These are phyloP conservation scores for Whalleya microplaca DNA, from an alignment of 2,329 filamentous ascomycete species.

Conservation along the genomic window DNA sequence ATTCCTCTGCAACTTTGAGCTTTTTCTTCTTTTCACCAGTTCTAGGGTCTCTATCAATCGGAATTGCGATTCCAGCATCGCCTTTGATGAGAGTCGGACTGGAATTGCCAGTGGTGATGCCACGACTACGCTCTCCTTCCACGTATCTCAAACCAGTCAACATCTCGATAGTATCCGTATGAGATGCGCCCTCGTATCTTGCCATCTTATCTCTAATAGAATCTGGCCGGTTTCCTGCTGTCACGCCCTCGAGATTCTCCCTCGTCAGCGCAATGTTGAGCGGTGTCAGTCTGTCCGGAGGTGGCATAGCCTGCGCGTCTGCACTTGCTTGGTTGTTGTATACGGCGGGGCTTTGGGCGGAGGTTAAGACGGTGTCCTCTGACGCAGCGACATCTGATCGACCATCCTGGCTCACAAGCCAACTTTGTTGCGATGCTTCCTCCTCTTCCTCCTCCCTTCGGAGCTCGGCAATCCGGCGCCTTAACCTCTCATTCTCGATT, in stretches of 20 bases:
- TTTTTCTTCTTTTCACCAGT: slow-evolving; percentile 85
- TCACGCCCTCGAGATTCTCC: slow-evolving; percentile 77
- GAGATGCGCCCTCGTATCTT: slow-evolving; percentile 74
- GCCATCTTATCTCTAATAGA: slow-evolving; percentile 86
- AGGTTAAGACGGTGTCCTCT: slow-evolving; percentile 47
- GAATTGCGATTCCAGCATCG: slow-evolving; percentile 84
- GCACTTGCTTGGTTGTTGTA: slow-evolving; percentile 46
- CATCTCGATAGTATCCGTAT: slow-evolving; percentile 90
- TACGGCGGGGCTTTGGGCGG: slow-evolving; percentile 35
- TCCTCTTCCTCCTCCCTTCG: slow-evolving; percentile 86
- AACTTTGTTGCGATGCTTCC: slow-evolving; percentile 66
- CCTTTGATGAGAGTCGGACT: slow-evolving; percentile 82
- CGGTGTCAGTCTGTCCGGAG: slow-evolving; percentile 64
- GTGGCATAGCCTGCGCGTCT: slow-evolving; percentile 58
- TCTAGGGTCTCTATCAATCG: slow-evolving; percentile 74
- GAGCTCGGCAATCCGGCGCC: slow-evolving; percentile 81
- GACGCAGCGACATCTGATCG: slow-evolving; percentile 58
- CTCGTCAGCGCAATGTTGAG: slow-evolving; percentile 73
- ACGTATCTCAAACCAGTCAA: slow-evolving; percentile 86
- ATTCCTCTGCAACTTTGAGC: slow-evolving; percentile 81
- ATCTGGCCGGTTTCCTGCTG: slow-evolving; percentile 68
- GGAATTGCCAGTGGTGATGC: slow-evolving; percentile 83
- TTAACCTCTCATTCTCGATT: slow-evolving; percentile 89
- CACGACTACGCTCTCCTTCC: slow-evolving; percentile 85
- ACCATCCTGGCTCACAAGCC: slow-evolving; percentile 61